phyloP scores from a whole-genome alignment of 768 basidiomycete genomes.

The Trametes cingulata region DNA sequence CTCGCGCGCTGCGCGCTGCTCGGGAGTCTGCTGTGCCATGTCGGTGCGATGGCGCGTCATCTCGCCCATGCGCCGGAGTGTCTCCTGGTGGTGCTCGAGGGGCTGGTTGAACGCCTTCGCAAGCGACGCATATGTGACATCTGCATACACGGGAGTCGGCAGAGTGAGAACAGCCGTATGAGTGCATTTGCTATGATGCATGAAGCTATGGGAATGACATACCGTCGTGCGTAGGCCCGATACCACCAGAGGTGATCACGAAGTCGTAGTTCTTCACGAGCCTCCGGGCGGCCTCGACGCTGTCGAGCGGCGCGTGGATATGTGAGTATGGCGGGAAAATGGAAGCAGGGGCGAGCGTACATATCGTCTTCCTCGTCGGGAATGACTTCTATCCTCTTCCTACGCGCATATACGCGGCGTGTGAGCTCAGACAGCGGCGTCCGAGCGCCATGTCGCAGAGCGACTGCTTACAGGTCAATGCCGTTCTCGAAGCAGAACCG shows the following conservation, averaged over 20 bases:
- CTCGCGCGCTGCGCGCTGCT: conserved; percentile 74
- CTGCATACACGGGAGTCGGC: conserved; percentile 42
- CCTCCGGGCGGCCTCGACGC: conserved; percentile 81
- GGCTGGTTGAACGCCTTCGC: conserved; percentile 79
- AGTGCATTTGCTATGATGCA: too few relatives aligned
- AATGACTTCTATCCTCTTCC: conserved; percentile 89
- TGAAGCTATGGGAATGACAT: too few relatives aligned
- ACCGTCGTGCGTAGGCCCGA: conserved; percentile 92
- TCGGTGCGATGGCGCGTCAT: conserved; percentile 56
- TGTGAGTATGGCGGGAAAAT: background rate
- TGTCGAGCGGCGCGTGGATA: conserved; percentile 30
- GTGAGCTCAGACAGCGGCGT: background rate
- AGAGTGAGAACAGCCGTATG: background rate
- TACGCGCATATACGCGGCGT: conserved; percentile 35
- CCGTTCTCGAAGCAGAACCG: conserved; percentile 89
- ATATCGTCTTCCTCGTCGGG: conserved; percentile 91
- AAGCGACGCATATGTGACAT: conserved; percentile 88
- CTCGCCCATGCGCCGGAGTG: conserved; percentile 68
- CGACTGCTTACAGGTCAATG: conserved; percentile 61
- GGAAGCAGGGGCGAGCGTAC: conserved; percentile 42
- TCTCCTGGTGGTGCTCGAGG: conserved; percentile 76
- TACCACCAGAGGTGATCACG: conserved; percentile 89
- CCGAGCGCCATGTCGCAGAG: background rate
- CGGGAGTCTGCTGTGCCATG: conserved; percentile 61
- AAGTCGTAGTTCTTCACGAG: conserved; percentile 85